These are phyloP conservation scores for Pichia sp. DNA, from an alignment of 1,139 yeast genomes.

Conservation along the genomic window DNA sequence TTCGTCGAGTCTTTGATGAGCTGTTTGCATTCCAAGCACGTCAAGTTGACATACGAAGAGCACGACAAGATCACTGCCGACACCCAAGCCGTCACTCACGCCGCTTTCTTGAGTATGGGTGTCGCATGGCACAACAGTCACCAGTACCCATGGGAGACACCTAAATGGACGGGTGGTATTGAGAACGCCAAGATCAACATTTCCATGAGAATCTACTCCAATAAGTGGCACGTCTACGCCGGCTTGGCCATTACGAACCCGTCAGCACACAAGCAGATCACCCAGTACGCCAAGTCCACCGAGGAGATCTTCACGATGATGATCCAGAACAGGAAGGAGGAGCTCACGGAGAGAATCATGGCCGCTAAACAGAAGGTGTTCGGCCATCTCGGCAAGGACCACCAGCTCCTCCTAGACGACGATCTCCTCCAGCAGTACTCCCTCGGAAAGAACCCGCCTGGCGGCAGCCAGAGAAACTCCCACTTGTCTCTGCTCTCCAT, in stretches of 20 bases:
- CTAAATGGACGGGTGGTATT: conserved; percentile 87
- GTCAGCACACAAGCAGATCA: conserved; percentile 86
- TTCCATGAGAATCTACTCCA: conserved; percentile 83
- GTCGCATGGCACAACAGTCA: conserved; percentile 85
- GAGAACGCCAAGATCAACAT: conserved; percentile 96
- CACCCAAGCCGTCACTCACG: conserved; percentile 98
- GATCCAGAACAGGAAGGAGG: conserved; percentile 65
- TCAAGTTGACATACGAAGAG: conserved; percentile 74
- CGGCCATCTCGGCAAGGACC: conserved; percentile 53
- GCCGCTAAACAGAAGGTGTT: conserved; percentile 77
- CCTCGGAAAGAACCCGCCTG: conserved; percentile 72
- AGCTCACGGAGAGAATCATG: conserved; percentile 54
- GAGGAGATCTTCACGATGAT: conserved; percentile 81
- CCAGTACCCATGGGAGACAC: conserved; percentile 92
- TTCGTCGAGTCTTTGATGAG: conserved; percentile 65
- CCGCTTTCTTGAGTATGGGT: conserved; percentile 96
- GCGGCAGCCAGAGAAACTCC: conserved; percentile 72
- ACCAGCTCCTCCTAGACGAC: conserved; percentile 72
- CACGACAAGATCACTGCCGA: conserved; percentile 97
- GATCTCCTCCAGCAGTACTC: conserved; percentile 77
- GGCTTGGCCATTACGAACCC: conserved; percentile 97
- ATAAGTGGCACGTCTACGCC: conserved; percentile 98
- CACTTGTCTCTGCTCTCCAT: conserved; percentile 86
- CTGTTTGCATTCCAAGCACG: conserved; percentile 76
- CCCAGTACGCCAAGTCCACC: conserved; percentile 84